Evolutionary conservation across 768 basidiomycete species (phyloP), one percentile per base, ranked within the genome.

Genomic region (Tulasnella sp.): DNA sequence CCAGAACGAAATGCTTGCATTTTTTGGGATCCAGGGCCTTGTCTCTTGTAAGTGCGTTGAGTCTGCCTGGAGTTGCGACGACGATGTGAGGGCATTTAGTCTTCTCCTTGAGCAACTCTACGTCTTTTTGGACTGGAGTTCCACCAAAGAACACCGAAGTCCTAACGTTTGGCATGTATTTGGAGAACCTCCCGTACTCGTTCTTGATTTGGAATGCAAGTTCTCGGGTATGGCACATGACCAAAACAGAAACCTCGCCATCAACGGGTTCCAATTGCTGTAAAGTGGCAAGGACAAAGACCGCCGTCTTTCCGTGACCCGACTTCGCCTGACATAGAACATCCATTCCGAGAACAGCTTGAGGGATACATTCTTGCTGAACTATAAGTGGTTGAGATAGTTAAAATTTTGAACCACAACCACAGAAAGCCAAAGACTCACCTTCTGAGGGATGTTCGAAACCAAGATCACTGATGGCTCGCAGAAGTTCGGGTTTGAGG

Each of bases 391-490:
- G 19, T 20, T n/a, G 9, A 37, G 27, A 12, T 44, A 9, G n/a
- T 25, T 41, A 10, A 9, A 13, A 13, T 56, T 28, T 56, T 39
- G 24, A 41, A 42, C 24, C 5, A 35, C 25, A 39, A n/a, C n/a
- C n/a, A n/a, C n/a, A n/a, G n/a, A n/a, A n/a, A 10, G 41, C 37
- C 2, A 28, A 37, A 45, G 19, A 24, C 34, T 4, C 59, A 95
- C 95, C 95, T 77, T 99, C 95, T 45, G 93, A 98, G 48, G 95
- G 95, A 70, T 99, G 95, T 68, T 99, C 95, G 63, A 99, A 99
- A 66, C 95, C 95, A n/a, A 99, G 73, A 63, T 99, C 95, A 67
- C 88, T 91, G 66, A 99, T 99, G 44, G 95, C 92, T 53, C 95
- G 83, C 60, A 98, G 76, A 55, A 99, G 67, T 65, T 98, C 95